A percentile compares a stretch with the other conserved stretches of the same genome.
Conservation (phyloP, 176 grass and related monocot genomes). For the Aegilops tauschii region DNA sequence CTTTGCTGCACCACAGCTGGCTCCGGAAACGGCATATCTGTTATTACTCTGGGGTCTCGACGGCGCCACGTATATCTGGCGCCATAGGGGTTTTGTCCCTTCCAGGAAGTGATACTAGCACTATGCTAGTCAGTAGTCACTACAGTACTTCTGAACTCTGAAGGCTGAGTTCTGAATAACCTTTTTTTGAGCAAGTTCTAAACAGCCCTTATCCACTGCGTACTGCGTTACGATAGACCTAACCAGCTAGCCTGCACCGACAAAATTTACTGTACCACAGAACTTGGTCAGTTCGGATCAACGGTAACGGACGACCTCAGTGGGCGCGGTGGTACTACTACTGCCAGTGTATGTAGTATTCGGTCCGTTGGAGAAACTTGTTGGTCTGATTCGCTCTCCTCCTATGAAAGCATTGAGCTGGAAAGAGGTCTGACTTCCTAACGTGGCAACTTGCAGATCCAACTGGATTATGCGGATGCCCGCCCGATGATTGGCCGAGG, state of each 20-base stretch:
- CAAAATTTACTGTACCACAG: not conserved
- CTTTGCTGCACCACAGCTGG: conserved; percentile 32
- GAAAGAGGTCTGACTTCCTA: conserved; percentile 24
- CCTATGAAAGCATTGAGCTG: not conserved
- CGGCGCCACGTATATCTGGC: conserved; percentile 15
- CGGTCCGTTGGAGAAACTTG: not conserved
- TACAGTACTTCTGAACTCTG: not conserved
- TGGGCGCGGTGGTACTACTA: not conserved
- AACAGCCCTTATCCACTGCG: not conserved
- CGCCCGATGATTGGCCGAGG: conserved; percentile 23
- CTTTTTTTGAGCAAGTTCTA: no score
- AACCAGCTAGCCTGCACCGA: not conserved
- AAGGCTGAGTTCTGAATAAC: not conserved
- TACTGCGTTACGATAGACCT: not conserved
- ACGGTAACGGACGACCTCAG: conserved; percentile 12
- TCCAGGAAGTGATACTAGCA: not conserved
- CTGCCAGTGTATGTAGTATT: not conserved
- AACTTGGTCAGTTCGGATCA: not conserved
- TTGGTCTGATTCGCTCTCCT: not conserved
- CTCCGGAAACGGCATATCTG: conserved; percentile 11
- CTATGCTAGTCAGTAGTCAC: not conserved
- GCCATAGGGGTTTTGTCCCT: not conserved
- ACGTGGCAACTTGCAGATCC: conserved; percentile 31
- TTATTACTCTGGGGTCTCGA: not conserved
- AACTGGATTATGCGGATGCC: not conserved